A percentile compares a stretch with the other conserved stretches of the same genome.
phyloP scores from a whole-genome alignment of 306 rosid genomes.

The Castanea mollissima region DNA sequence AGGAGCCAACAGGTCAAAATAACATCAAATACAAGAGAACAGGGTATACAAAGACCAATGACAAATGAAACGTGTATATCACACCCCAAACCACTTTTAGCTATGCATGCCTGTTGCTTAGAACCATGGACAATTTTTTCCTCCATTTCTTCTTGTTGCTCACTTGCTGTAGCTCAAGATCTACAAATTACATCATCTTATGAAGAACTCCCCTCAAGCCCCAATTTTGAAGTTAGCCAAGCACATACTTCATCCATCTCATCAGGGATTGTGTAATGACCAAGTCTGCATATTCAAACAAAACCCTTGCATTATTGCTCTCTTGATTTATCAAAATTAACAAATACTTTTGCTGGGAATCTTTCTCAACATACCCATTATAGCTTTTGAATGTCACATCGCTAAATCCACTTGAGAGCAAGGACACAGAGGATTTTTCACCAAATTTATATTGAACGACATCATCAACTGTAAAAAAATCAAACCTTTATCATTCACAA shows the following conservation, averaged over 20 bases:
- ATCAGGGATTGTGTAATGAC: slow-evolving; percentile 87
- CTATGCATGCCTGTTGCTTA: slow-evolving; percentile 1
- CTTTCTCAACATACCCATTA: slow-evolving; percentile 44
- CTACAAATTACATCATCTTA: slow-evolving; percentile 3
- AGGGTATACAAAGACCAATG: neutral
- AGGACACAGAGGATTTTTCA: slow-evolving; percentile 68
- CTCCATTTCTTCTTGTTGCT: neutral
- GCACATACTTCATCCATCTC: slow-evolving; percentile 90
- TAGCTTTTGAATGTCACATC: slow-evolving; percentile 80
- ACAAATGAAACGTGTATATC: neutral
- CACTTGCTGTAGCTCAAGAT: neutral
- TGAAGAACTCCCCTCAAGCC: slow-evolving; percentile 61
- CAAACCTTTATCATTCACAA: slow-evolving; percentile 2
- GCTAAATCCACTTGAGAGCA: slow-evolving; percentile 62
- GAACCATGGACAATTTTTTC: neutral
- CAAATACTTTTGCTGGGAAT: slow-evolving; percentile 2
- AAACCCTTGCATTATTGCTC: neutral
- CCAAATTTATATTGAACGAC: slow-evolving; percentile 80
- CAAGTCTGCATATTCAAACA: slow-evolving; percentile 57
- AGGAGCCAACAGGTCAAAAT: slow-evolving; percentile 13
- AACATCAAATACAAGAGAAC: neutral
- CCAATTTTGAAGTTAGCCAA: slow-evolving; percentile 77
- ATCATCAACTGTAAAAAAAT: slow-evolving; percentile 65
- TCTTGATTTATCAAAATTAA: neutral
- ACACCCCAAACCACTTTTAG: slow-evolving; percentile 1